Percentiles rank a stretch among this genome's conserved stretches.
Conservation (phyloP, 106 monocot genomes). For the Dioscorea alata region DNA sequence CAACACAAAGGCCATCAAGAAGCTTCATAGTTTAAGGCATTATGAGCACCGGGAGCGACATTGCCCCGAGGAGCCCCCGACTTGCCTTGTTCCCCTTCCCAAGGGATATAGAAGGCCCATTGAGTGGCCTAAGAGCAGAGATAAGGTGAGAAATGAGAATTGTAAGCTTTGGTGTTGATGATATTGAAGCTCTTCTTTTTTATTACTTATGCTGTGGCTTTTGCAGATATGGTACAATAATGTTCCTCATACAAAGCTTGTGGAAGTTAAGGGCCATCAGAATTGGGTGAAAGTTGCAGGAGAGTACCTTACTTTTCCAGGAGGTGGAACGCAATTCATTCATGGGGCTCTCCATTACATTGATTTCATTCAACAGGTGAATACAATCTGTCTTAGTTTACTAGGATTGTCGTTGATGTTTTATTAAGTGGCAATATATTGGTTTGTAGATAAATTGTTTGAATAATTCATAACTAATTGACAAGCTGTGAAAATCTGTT, state of each 20-base stretch:
- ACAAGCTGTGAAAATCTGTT: no score
- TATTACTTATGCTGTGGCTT: not conserved
- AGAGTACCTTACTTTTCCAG: constrained; percentile 81
- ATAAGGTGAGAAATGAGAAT: constrained; percentile 61
- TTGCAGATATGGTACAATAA: constrained; percentile 89
- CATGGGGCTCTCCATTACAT: constrained; percentile 95
- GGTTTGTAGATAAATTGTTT: no score
- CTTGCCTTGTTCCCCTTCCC: constrained; percentile 77
- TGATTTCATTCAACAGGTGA: constrained; percentile 84
- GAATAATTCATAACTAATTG: no score
- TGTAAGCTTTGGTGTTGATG: not conserved
- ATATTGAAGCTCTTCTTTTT: not conserved
- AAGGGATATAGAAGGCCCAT: constrained; percentile 56
- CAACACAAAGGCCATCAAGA: constrained; percentile 70
- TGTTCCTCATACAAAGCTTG: constrained; percentile 90
- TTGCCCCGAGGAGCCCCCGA: constrained; percentile 68
- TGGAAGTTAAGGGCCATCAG: constrained; percentile 91
- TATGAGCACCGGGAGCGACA: constrained; percentile 83
- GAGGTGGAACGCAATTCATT: constrained; percentile 97
- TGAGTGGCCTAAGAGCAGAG: constrained; percentile 78
- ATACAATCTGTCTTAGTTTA: no score
- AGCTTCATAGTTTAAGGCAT: constrained; percentile 49
- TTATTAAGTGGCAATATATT: no score
- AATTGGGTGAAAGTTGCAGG: constrained; percentile 93
- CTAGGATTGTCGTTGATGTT: no score